Percentiles rank a stretch among this genome's conserved stretches.
phyloP scores from a whole-genome alignment of 305 asterid species.

The Fraxinus xanthoxyloides region DNA sequence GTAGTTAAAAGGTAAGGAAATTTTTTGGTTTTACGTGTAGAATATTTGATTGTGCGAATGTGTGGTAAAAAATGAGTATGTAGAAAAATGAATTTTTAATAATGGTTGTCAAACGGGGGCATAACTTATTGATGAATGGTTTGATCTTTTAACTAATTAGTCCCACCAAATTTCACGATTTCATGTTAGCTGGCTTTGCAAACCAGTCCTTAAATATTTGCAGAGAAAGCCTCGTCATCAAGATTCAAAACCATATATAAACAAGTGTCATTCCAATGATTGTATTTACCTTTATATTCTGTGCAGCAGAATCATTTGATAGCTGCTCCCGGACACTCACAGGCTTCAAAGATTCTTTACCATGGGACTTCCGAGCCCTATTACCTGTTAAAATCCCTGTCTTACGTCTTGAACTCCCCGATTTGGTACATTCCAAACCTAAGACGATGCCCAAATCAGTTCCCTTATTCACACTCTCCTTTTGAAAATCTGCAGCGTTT shows the following conservation, averaged over 20 bases:
- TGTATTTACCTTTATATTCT: slow-evolving; percentile 35
- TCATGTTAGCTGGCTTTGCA: neutral
- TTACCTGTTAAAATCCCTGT: slow-evolving; percentile 25
- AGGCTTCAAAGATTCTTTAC: slow-evolving; percentile 30
- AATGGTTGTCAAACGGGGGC: no score
- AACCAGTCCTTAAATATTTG: neutral
- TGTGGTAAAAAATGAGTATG: no score
- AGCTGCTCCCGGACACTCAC: slow-evolving; percentile 34
- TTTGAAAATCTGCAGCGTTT: slow-evolving; percentile 35
- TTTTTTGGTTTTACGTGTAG: no score
- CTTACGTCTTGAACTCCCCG: slow-evolving; percentile 29
- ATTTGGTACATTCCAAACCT: slow-evolving; percentile 62
- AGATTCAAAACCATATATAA: slow-evolving; percentile 12
- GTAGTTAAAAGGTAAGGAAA: no score
- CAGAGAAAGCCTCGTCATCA: neutral
- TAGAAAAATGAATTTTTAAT: no score
- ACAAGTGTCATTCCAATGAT: slow-evolving; percentile 9
- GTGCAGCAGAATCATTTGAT: slow-evolving; percentile 24
- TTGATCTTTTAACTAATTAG: neutral
- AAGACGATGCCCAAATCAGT: slow-evolving; percentile 43
- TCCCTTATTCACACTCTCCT: slow-evolving; percentile 24
- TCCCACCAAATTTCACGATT: neutral
- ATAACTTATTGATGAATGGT: neutral
- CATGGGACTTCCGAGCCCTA: slow-evolving; percentile 22
- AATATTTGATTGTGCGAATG: no score